Evolutionary conservation across 140 eudicot genomes (phyloP), one percentile per base, ranked within the genome.

Genomic region (Cichorium intybus): DNA sequence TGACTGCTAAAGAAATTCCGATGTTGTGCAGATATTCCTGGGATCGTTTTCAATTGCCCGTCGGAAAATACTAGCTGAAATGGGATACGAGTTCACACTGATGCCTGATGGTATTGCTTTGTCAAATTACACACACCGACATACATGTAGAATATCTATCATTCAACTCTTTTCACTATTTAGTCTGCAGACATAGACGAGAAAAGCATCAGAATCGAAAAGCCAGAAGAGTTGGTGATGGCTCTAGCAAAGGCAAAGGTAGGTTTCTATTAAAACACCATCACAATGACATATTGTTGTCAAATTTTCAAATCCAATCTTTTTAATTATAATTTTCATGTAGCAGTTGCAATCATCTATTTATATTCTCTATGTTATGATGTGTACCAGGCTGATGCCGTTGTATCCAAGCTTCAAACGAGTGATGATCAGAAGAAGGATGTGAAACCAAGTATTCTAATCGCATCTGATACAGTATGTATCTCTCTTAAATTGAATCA

Each of bases 111-210:
- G 95, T 90, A 89, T 59, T 18, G 2, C 65, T 55, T 24, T 49
- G 7, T 68, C 16, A 50, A 11, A 10, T 5, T 9, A n/a, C 21
- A 6, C 16, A 22, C 45, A 22, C n/a, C n/a, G 15, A 11, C 33
- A 28, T 60, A 10, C 2, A 22, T 28, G 24, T 22, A 21, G 18
- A 27, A 52, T 24, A 8, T 60, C 15, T 17, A 7, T 20, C 11
- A 20, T 60, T 41, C 51, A 37, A n/a, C 43, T 50, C 14, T 12
- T 24, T 21, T 54, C 31, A 56, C 54, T 28, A 37, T 74, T 24
- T 72, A 87, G 95, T 75, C 91, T 64, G 91, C 95, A 79, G 93
- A 90, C 74, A 87, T 90, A 71, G 97, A 90, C 64, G 97, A 90
- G 82, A 90, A 87, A 78, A 84, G 82, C 27, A 90, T 90, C 28